Percentiles rank a stretch among this genome's conserved stretches.
phyloP scores from a whole-genome alignment of 176 grass and related monocot genomes.

The Oryza longistaminata region DNA sequence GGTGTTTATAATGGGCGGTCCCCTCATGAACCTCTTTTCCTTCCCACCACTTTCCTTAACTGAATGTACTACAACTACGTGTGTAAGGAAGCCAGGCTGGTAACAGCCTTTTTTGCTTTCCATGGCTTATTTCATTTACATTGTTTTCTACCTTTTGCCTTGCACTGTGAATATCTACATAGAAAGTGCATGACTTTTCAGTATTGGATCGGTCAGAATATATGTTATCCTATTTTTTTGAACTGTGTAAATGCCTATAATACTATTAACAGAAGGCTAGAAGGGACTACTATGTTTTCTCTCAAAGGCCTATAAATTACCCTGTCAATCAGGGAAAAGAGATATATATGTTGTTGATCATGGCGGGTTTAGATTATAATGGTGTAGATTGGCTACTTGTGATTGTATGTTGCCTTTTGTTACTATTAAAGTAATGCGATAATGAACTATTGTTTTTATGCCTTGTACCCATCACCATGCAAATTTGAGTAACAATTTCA shows the following conservation, averaged over 20 bases:
- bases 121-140: conserved; percentile 21
- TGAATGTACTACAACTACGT: conserved; percentile 8
- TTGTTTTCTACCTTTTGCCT: background rate
- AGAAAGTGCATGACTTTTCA: background rate
- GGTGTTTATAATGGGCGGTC: conserved; percentile 22
- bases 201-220: background rate
- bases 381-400: background rate
- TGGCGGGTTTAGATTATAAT: background rate
- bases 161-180: background rate
- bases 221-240: background rate
- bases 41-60: background rate
- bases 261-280: background rate
- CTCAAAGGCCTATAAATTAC: background rate
- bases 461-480: background rate
- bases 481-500: conserved; percentile 2
- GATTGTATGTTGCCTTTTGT: background rate
- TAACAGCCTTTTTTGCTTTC: conserved; percentile 32
- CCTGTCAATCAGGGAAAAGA: background rate
- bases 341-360: background rate
- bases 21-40: conserved; percentile 28
- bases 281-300: background rate
- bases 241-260: background rate
- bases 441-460: conserved; percentile 8
- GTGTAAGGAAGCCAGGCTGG: conserved; percentile 29
- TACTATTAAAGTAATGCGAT: background rate